phyloP scores from a whole-genome alignment of 352 stramenopile genomes.

The Phytopythium sindhum region DNA sequence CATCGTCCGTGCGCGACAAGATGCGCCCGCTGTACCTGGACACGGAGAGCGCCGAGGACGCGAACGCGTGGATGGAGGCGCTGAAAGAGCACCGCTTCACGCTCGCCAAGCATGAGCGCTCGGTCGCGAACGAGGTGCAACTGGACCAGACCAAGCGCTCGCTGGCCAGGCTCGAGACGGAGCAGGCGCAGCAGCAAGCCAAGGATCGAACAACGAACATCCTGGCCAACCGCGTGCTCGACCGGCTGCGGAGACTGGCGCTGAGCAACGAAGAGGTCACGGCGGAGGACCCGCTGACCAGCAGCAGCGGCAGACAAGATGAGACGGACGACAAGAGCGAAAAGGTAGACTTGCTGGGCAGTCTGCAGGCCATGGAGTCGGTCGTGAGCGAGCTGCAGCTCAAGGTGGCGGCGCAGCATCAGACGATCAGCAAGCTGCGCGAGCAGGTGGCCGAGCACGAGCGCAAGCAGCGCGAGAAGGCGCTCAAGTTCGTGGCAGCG shows the following conservation, averaged over 20 bases:
- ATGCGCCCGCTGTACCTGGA: slow-evolving; percentile 73
- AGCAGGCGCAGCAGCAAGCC: slow-evolving; percentile 23
- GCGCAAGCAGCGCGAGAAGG: slow-evolving; percentile 30
- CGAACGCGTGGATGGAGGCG: slow-evolving; percentile 66
- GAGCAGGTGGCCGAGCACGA: slow-evolving; percentile 23
- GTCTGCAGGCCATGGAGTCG: slow-evolving; percentile 43
- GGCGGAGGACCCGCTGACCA: slow-evolving; percentile 6
- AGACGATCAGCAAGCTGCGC: slow-evolving; percentile 32
- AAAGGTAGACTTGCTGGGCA: slow-evolving; percentile 32
- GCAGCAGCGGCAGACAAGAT: not conserved
- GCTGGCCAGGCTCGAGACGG: slow-evolving; percentile 26
- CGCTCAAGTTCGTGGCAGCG: slow-evolving; percentile 17
- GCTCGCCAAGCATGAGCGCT: slow-evolving; percentile 41
- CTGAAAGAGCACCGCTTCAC: slow-evolving; percentile 67
- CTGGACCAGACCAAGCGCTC: slow-evolving; percentile 33
- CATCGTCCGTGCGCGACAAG: slow-evolving; percentile 30
- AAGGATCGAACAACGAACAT: slow-evolving; percentile 7
- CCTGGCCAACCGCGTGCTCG: slow-evolving; percentile 26
- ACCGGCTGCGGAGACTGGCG: slow-evolving; percentile 31
- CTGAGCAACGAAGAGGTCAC: slow-evolving; percentile 20
- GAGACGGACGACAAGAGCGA: slow-evolving; percentile 20
- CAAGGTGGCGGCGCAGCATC: slow-evolving; percentile 45
- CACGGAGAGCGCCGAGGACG: slow-evolving; percentile 40
- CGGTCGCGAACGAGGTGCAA: slow-evolving; percentile 28
- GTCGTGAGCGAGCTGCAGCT: slow-evolving; percentile 54